Base-by-base conservation (phyloP, 192 early-diverging fungal genomes). In the Obelidium mucronatum region DNA sequence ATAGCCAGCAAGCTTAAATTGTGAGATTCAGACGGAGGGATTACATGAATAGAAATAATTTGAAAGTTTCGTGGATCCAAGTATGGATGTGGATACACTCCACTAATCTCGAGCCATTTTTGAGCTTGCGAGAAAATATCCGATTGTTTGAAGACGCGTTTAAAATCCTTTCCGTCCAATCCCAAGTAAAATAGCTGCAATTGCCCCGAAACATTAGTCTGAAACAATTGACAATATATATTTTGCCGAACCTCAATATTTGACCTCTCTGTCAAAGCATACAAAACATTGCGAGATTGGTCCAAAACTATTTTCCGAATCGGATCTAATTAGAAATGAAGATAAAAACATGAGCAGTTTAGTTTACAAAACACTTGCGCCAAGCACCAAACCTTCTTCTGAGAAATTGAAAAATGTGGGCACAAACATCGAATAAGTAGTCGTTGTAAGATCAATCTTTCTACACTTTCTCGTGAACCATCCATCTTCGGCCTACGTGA, bases 391-490 rank as follows among this genome's bases (percentile, higher is more conserved):
- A 60, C 58, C 67, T 74, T 71, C 66, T 19, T 62, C 59, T 4
- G 36, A 2, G 35, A 39, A 64, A 33, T 42, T 53, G 36, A 78
- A 61, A 42, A 82, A 77, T 13, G 92, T 89, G 22, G 95, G 95
- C 52, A 93, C 78, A 78, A 95, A 92, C 61, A 91, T 85, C 19
- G 91, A 87, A 26, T 85, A 76, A 2, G 89, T 58, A n/a, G 85
- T 87, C 24, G 88, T 73, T 19, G 93, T 90, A 48, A 93, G 87
- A 75, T 96, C 92, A 53, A 89, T 81, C 78, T 94, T 94, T 22
- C 85, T 84, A 64, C 94, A 92, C 62, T 90, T 90, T 34, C 89
- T 82, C 13, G 85, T 91, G 77, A 97, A 94, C 94, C 94, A 97
- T 4, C 93, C 92, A 60, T 97, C 97, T 54, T 90, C 89, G 11